Percentiles rank a stretch among this genome's conserved stretches.
Evolutionary conservation across 148 eudicot genomes (phyloP).

Genomic region (Dianthus caryophyllus): DNA sequence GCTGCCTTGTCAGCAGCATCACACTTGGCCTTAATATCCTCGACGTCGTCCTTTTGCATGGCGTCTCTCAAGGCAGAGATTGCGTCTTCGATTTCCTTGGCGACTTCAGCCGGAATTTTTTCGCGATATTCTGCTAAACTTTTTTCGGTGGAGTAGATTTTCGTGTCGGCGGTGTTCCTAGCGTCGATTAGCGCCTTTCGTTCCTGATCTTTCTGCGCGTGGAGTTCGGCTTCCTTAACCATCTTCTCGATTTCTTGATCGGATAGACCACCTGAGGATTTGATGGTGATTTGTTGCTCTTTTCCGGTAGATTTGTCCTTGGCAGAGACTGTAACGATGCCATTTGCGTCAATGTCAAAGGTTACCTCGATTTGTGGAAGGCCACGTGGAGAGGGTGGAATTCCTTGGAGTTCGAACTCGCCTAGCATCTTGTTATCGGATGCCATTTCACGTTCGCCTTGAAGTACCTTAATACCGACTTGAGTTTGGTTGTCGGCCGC

Average conservation of each 20-base stretch:
- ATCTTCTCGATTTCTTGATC: conserved; percentile 81
- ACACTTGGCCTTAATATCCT: conserved; percentile 72
- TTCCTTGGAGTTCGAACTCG: conserved; percentile 89
- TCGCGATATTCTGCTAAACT: conserved; percentile 73
- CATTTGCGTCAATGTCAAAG: conserved; percentile 95
- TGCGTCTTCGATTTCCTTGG: conserved; percentile 67
- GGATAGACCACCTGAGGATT: conserved; percentile 84
- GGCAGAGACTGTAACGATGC: conserved; percentile 89
- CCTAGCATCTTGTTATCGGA: conserved; percentile 81
- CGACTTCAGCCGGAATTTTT: conserved; percentile 67
- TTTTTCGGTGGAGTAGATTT: conserved; percentile 85
- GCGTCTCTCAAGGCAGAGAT: conserved; percentile 66
- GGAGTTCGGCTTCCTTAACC: conserved; percentile 88
- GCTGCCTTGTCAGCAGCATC: conserved; percentile 86
- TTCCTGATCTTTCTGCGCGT: conserved; percentile 84
- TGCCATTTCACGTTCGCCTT: conserved; percentile 98
- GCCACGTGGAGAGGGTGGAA: conserved; percentile 97
- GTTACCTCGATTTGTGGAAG: conserved; percentile 95
- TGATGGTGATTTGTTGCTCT: conserved; percentile 90
- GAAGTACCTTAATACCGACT: conserved; percentile 88
- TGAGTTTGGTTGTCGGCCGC: conserved; percentile 99
- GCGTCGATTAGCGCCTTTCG: conserved; percentile 70
- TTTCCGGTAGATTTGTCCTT: conserved; percentile 83
- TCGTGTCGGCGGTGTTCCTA: conserved; percentile 77
- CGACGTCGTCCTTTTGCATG: conserved; percentile 53